Base-by-base conservation (phyloP, 805 yeast species). In the Wickerhamomyces canadensis region DNA sequence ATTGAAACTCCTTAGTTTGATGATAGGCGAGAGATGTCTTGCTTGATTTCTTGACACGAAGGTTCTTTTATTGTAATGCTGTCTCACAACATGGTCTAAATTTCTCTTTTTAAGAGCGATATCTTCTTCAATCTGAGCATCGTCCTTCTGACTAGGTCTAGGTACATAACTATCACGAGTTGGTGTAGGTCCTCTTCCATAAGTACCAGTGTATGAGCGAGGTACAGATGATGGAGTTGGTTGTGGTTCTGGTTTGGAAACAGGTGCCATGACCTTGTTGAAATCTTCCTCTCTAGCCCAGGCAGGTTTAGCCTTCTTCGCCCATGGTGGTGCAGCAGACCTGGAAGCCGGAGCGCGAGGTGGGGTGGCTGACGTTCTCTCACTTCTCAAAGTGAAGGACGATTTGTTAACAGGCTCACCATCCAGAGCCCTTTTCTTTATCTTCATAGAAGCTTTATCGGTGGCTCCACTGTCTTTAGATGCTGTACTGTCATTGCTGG, bases 1-100 rank as follows among this genome's bases (percentile, higher is more conserved):
- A 60, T 93, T 93, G 72, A 88, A 93, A 49, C 84, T 81, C 43
- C 97, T 72, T 44, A 93, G 67, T 51, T 84, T 84, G 61, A 83
- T 80, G 55, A 93, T 91, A 10, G 93, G 89, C 0, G 97, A 87
- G 25, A 75, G 65, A 15, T 78, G 69, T 48, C 99, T 72, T 32
- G 72, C 70, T 38, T 72, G 74, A 19, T 62, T 63, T 44, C 79
- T 78, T 2, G 91, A 72, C 41, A 76, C 75, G 45, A 75, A 74
- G 0, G 96, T 81, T 51, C 94, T 73, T 47, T 84, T 83, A 60
- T 93, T 93, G 59, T 93, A 93, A 60, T 87, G 96, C 34, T 74
- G 68, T 45, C 88, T 70, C 23, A 93, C 94, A 37, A 84, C 72
- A 32, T 76, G 76, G 49, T 84, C 84, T 31, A 58, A 29, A 34